Evolutionary conservation across 257 asterid genomes (phyloP).

Genomic region (Verbascum thapsus): DNA sequence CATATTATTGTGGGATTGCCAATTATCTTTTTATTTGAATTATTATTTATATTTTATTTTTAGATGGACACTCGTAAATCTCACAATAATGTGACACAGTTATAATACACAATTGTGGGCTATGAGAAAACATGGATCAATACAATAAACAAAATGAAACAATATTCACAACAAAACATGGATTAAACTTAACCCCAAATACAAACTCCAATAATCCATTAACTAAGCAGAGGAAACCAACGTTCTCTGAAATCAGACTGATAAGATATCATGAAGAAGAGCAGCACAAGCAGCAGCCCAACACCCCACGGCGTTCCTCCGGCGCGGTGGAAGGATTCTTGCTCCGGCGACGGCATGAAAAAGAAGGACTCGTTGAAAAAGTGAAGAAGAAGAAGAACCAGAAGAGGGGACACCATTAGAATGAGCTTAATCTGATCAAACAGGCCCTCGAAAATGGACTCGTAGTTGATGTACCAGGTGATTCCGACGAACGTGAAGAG

Average conservation of each 20-base stretch:
- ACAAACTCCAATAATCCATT: slow-evolving; percentile 18
- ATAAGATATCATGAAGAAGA: slow-evolving; percentile 82
- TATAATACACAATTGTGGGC: too few relatives aligned
- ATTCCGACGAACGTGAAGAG: slow-evolving; percentile 63
- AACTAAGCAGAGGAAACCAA: slow-evolving; percentile 74
- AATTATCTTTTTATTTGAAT: too few relatives aligned
- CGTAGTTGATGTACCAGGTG: slow-evolving; percentile 84
- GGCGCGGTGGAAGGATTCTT: slow-evolving; percentile 62
- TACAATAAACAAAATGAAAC: background rate
- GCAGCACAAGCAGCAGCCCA: slow-evolving; percentile 67
- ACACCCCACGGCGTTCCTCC: slow-evolving; percentile 93
- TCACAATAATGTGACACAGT: too few relatives aligned
- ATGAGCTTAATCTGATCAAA: slow-evolving; percentile 67
- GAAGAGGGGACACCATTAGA: slow-evolving; percentile 70
- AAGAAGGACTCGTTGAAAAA: slow-evolving; percentile 53
- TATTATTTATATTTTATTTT: too few relatives aligned
- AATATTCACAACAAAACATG: background rate
- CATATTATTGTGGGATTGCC: too few relatives aligned
- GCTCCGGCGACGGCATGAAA: slow-evolving; percentile 57
- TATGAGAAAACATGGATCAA: too few relatives aligned
- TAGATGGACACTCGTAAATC: too few relatives aligned
- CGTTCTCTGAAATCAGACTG: slow-evolving; percentile 80
- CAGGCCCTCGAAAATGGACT: slow-evolving; percentile 61
- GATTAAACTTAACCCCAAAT: background rate
- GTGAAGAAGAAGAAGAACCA: slow-evolving; percentile 63